A percentile compares a stretch with the other conserved stretches of the same genome.
Conservation (phyloP, 495 filamentous ascomycete genomes). For the Pseudevernia furfuracea region DNA sequence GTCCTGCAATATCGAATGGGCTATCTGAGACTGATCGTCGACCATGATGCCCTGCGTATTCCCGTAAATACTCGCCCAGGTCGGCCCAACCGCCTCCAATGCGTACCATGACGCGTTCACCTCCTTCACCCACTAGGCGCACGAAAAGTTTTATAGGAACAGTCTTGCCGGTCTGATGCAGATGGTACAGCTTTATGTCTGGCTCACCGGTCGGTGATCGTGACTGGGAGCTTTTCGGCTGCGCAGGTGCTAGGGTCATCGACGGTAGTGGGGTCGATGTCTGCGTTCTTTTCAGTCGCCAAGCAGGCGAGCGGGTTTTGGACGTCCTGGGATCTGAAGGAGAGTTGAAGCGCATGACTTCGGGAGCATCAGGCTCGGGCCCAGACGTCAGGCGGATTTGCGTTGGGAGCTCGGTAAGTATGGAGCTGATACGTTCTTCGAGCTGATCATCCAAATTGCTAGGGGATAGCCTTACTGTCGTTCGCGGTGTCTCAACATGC, state of each 20-base stretch:
- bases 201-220: constrained; percentile 42
- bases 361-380: constrained; percentile 32
- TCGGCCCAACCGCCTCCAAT: constrained; percentile 97
- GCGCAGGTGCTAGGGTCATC: constrained; percentile 59
- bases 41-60: constrained; percentile 86
- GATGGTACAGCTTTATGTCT: constrained; percentile 86
- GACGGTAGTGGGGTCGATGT: constrained; percentile 48
- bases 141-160: constrained; percentile 89
- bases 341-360: constrained; percentile 5
- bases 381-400: constrained; percentile 65
- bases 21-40: constrained; percentile 30
- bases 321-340: constrained; percentile 7
- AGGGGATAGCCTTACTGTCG: not conserved
- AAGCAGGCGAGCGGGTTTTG: constrained; percentile 7
- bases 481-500: not conserved
- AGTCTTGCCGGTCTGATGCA: constrained; percentile 73
- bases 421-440: constrained; percentile 76
- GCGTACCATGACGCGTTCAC: constrained; percentile 94
- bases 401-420: constrained; percentile 72
- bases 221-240: constrained; percentile 35
- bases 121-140: constrained; percentile 77
- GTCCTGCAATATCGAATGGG: constrained; percentile 24
- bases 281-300: constrained; percentile 18
- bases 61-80: constrained; percentile 84
- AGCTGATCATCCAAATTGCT: constrained; percentile 55